Percentiles rank a stretch among this genome's conserved stretches.
Evolutionary conservation across 768 basidiomycete species (phyloP).

Genomic region (Leccinum ochraceum): DNA sequence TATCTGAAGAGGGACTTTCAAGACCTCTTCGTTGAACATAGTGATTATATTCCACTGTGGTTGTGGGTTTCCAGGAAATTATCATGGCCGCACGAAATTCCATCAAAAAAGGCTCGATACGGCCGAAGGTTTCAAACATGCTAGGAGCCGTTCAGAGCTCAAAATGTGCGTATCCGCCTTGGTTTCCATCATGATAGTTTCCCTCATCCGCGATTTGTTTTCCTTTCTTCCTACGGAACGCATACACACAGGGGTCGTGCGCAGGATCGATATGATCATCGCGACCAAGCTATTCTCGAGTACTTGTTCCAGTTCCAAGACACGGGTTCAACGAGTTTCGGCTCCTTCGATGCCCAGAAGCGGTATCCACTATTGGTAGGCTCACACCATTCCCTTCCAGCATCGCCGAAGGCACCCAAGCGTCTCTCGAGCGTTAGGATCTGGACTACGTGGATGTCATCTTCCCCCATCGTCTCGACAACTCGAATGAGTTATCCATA

Average conservation of each 20-base stretch:
- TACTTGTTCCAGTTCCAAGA: conserved; percentile 47
- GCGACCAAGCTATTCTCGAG: conserved; percentile 49
- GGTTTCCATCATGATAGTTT: neutral
- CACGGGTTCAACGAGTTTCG: conserved; percentile 29
- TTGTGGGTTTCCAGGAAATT: conserved; percentile 39
- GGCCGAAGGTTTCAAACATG: conserved; percentile 39
- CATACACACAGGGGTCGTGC: conserved; percentile 44
- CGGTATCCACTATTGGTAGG: too few relatives aligned
- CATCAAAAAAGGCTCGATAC: conserved; percentile 50
- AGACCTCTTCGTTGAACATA: neutral
- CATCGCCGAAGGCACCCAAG: conserved; percentile 54
- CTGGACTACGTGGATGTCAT: conserved; percentile 52
- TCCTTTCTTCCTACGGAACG: neutral
- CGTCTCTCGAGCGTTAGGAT: conserved; percentile 49
- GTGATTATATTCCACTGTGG: neutral
- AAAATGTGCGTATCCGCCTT: conserved; percentile 42
- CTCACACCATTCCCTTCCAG: conserved; percentile 19
- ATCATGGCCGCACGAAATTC: conserved; percentile 53
- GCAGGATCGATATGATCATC: conserved; percentile 50
- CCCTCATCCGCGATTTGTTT: too few relatives aligned
- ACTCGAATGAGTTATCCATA: conserved; percentile 17
- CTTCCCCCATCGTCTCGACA: conserved; percentile 48
- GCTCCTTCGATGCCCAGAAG: neutral
- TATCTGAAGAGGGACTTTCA: neutral
- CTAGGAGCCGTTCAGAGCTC: conserved; percentile 48